Evolutionary conservation across 2,329 filamentous ascomycete genomes (phyloP), one percentile per base, ranked within the genome.

Genomic region (Alternaria hordeiaustralica): DNA sequence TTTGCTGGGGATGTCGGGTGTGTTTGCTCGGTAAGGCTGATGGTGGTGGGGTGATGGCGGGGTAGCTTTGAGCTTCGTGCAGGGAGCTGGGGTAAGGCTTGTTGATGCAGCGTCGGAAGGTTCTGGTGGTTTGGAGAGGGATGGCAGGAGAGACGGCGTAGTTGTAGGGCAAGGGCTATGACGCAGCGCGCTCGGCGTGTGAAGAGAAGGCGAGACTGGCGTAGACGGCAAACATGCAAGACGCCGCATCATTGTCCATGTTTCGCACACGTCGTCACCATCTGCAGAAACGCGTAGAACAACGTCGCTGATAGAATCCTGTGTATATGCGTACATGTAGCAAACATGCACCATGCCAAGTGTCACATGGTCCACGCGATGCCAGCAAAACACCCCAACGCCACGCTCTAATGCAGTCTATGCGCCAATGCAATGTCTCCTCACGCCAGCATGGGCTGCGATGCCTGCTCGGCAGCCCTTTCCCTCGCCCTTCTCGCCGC

Each of bases 371-470:
- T 54, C 30, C 20, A 58, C 20, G 54, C 55, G 41, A 58, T 56
- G 51, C 60, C 36, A 60, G 59, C 41, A 28, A 64, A 68, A 61
- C 33, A 60, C 71, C 69, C 65, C 67, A 75, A 78, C 76, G 73
- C 78, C 78, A 64, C 71, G 76, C 76, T 78, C 67, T 68, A 74
- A 76, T 76, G 75, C 71, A 71, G 51, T 65, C 54, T 65, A 58
- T 49, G 21, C 21, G 55, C 49, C 53, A 43, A 60, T 59, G 25
- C 21, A 55, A 61, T 58, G 56, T 61, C 68, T 45, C 15, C 28
- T 69, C 51, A 79, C 67, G 79, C 80, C 64, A 79, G 60, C 74
- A 81, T 77, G 30, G 79, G 78, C 64, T 81, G 74, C 59, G 73
- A 69, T 36, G 65, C 68, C 67, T 78, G 71, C 63, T 76, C 72